Percentiles rank a stretch among this genome's conserved stretches.
These are phyloP conservation scores for Jaenimonas drosophilae DNA, from an alignment of 208 protist genomes.

Conservation along the genomic window DNA sequence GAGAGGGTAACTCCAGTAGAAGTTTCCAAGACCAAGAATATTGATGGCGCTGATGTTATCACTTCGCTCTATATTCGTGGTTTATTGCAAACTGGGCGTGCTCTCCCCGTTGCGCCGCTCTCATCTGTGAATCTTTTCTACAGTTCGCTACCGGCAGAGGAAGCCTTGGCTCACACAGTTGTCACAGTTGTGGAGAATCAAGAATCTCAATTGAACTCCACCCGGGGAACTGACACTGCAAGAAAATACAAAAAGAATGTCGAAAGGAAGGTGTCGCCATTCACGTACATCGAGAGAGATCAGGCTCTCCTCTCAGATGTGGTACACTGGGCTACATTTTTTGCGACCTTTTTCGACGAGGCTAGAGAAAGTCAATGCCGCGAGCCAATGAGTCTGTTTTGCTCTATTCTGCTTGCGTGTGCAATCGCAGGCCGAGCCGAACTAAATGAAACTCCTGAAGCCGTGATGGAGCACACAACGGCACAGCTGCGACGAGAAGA, in stretches of 20 bases:
- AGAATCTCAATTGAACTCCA: background rate
- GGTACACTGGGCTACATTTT: constrained; percentile 33
- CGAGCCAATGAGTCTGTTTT: constrained; percentile 23
- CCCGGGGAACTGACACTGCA: background rate
- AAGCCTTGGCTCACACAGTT: constrained; percentile 8
- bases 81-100: constrained; percentile 15
- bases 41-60: background rate
- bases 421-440: constrained; percentile 14
- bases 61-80: too few relatives aligned
- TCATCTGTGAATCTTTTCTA: constrained; percentile 24
- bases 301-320: constrained; percentile 8
- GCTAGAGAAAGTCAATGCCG: constrained; percentile 21
- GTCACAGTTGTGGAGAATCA: background rate
- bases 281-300: constrained; percentile 1
- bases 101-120: constrained; percentile 17
- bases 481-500: constrained; percentile 2
- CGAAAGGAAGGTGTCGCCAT: background rate
- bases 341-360: constrained; percentile 22
- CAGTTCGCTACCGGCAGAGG: constrained; percentile 19
- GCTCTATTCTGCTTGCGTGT: constrained; percentile 30
- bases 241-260: too few relatives aligned
- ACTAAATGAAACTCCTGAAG: constrained; percentile 12
- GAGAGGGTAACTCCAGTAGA: background rate
- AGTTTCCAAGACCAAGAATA: background rate
- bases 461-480: constrained; percentile 13